These are phyloP conservation scores for Stellera chamaejasme DNA, from an alignment of 345 rosid genomes.

Conservation along the genomic window DNA sequence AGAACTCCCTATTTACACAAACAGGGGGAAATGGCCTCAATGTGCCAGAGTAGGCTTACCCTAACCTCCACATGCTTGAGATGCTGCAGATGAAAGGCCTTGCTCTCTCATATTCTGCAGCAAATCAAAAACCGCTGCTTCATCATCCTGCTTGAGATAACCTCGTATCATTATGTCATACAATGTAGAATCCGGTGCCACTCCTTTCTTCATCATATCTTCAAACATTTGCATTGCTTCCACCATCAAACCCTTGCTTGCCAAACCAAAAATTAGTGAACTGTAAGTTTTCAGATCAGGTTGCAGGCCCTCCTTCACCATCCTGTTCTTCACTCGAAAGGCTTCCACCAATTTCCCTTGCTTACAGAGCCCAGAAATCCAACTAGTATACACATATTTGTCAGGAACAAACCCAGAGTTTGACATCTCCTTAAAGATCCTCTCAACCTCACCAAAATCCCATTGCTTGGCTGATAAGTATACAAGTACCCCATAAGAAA, in stretches of 20 bases:
- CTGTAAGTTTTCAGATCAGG: constrained; percentile 29
- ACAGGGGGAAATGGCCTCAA: too few relatives aligned
- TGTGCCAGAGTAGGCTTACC: too few relatives aligned
- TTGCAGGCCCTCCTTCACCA: constrained; percentile 37
- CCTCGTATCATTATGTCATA: constrained; percentile 34
- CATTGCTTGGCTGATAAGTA: constrained; percentile 31
- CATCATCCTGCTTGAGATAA: constrained; percentile 25
- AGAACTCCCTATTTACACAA: too few relatives aligned
- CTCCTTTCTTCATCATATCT: constrained; percentile 28
- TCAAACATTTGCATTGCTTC: constrained; percentile 39
- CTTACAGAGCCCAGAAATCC: constrained; percentile 38
- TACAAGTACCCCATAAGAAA: constrained; percentile 31
- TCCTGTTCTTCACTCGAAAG: constrained; percentile 30
- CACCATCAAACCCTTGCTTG: constrained; percentile 29
- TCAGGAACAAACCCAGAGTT: constrained; percentile 33
- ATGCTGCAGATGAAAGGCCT: constrained; percentile 16
- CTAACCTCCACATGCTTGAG: not conserved
- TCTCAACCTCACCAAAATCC: constrained; percentile 35
- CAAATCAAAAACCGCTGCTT: constrained; percentile 22
- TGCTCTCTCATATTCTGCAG: constrained; percentile 26
- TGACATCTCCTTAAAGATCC: constrained; percentile 21
- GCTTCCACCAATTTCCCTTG: constrained; percentile 36
- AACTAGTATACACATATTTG: constrained; percentile 40
- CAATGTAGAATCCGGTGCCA: constrained; percentile 28
- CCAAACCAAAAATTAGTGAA: constrained; percentile 33